phyloP scores from a whole-genome alignment of 2,329 filamentous ascomycete genomes.

The Cercospora sojina region DNA sequence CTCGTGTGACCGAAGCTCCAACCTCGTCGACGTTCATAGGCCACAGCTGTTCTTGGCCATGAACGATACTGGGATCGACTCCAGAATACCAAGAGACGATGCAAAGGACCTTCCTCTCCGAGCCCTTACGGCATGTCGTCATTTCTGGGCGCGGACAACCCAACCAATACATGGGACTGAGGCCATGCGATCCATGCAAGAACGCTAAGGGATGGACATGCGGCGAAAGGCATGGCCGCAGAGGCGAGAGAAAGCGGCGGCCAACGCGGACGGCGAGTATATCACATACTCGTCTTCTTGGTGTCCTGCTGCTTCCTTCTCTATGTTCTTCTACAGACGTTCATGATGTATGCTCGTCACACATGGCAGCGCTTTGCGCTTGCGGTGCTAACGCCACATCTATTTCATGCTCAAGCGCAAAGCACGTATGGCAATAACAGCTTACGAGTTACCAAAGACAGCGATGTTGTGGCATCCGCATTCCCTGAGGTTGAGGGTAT shows the following conservation, averaged over 20 bases:
- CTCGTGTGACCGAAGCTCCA: neutral
- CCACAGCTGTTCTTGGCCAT: neutral
- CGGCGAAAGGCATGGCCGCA: neutral
- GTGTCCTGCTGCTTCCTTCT: neutral
- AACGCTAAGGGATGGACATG: neutral
- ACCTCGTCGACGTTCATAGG: neutral
- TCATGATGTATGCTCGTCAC: neutral
- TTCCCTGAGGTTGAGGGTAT: slow-evolving; percentile 35
- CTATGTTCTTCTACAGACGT: neutral
- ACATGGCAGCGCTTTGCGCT: neutral
- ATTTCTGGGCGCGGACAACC: neutral
- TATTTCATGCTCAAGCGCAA: neutral
- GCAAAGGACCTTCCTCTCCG: neutral
- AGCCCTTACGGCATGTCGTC: slow-evolving; percentile 1
- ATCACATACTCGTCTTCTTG: neutral
- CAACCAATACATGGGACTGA: neutral
- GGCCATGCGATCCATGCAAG: neutral
- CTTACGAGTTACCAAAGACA: slow-evolving; percentile 7
- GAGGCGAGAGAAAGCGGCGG: neutral
- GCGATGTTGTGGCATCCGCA: slow-evolving; percentile 32
- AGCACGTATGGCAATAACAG: slow-evolving; percentile 3
- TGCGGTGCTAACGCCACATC: neutral
- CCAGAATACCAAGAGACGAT: neutral
- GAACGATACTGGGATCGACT: neutral
- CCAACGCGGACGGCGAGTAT: neutral